Percentiles rank a stretch among this genome's conserved stretches.
phyloP scores from a whole-genome alignment of 2,329 filamentous ascomycete genomes.

The Peltaster fructicola region DNA sequence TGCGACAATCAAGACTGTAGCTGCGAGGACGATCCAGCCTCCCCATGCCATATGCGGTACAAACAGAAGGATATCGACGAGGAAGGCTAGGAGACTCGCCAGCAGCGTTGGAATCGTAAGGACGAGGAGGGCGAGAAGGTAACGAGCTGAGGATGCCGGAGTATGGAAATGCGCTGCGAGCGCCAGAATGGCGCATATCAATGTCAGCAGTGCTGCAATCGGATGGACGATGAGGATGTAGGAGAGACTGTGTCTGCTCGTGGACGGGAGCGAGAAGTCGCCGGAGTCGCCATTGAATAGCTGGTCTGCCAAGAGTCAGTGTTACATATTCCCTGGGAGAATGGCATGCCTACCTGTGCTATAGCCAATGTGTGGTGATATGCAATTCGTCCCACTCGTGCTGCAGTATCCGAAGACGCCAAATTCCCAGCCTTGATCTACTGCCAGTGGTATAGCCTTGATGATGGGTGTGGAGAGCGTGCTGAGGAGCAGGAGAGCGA shows the following conservation, averaged over 20 bases:
- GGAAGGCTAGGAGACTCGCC: slow-evolving; percentile 67
- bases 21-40: slow-evolving; percentile 78
- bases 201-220: slow-evolving; percentile 67
- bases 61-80: slow-evolving; percentile 87
- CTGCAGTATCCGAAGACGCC: slow-evolving; percentile 87
- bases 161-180: slow-evolving; percentile 69
- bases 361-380: slow-evolving; percentile 66
- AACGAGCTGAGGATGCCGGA: slow-evolving; percentile 77
- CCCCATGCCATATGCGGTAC: slow-evolving; percentile 89
- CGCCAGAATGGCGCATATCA: slow-evolving; percentile 69
- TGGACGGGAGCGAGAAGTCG: slow-evolving; percentile 48
- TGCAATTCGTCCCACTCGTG: slow-evolving; percentile 43
- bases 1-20: slow-evolving; percentile 67
- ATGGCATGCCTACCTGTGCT: slow-evolving; percentile 46
- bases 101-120: slow-evolving; percentile 73
- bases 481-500: slow-evolving; percentile 67
- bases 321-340: neutral
- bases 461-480: slow-evolving; percentile 87
- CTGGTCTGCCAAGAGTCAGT: slow-evolving; percentile 27
- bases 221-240: slow-evolving; percentile 85
- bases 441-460: slow-evolving; percentile 65
- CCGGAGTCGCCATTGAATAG: slow-evolving; percentile 27
- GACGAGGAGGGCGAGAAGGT: slow-evolving; percentile 69
- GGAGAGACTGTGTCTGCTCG: slow-evolving; percentile 52
- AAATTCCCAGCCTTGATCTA: slow-evolving; percentile 59